Base-by-base conservation (phyloP, 306 rosid genomes). In the Amphicarpaea edgeworthii region DNA sequence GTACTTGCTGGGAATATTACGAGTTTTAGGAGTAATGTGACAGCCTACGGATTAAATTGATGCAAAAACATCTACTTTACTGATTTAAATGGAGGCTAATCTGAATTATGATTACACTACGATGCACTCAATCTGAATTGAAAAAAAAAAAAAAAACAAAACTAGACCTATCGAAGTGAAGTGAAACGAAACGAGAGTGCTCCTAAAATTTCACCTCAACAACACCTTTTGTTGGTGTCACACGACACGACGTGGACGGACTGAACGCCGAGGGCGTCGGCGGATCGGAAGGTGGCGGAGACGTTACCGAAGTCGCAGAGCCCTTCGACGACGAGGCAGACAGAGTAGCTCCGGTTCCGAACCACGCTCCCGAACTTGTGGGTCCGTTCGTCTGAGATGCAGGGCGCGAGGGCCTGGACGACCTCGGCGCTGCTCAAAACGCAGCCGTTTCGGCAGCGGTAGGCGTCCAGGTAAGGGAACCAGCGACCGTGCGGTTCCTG, bases 201-300 rank as follows among this genome's bases (percentile, higher is more conserved):
- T 28, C 15, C 63, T 47, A 58, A 78, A 78, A 59, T 85, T 89
- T 89, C 97, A 93, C 98, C 97, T 93, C 92, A 77, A 79, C 72
- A 75, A 82, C 82, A 82, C 97, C 97, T 95, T 95, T 95, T 95
- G 79, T 93, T 90, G 83, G 85, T 74, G 51, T 89, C 97, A 80
- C 79, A 77, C 6, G 98, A 85, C 62, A 95, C 87, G 15, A 95
- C 96, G 58, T 95, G 98, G 72, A 92, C 97, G 4, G 98, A 95
- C 84, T 95, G 97, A 57, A 92, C 73, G 41, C 97, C 98, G 1
- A 92, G 96, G 2, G 97, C 98, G 30, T 95, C 98, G 1, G 98
- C 98, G 1, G 98, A 95, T 9, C 97, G 93, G 71, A 92, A 81
- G 12, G 89, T 73, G 0, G 97, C 98, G 1, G 97, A 95, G 16